phyloP scores from a whole-genome alignment of 257 asterid species.

The Lantana camara region DNA sequence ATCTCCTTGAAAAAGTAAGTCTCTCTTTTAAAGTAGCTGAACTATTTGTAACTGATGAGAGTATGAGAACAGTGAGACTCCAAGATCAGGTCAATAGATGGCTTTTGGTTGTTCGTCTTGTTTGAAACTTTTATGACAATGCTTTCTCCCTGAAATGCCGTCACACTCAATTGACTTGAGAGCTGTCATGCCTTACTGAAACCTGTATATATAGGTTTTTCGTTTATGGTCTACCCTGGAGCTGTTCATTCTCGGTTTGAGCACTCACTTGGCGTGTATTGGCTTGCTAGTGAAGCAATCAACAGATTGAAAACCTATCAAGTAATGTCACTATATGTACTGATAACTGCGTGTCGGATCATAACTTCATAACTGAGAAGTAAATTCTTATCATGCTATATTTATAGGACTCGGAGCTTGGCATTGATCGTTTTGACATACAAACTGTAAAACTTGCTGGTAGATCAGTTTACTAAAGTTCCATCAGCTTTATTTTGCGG shows the following conservation, averaged over 20 bases:
- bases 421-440: slow-evolving; percentile 59
- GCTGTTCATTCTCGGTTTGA: slow-evolving; percentile 96
- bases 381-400: slow-evolving; percentile 32
- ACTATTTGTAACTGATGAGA: neutral
- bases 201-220: slow-evolving; percentile 51
- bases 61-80: slow-evolving; percentile 12
- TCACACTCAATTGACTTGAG: slow-evolving; percentile 11
- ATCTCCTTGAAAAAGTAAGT: neutral
- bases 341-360: slow-evolving; percentile 28
- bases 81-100: slow-evolving; percentile 18
- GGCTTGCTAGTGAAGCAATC: slow-evolving; percentile 87
- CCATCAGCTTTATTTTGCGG: slow-evolving; percentile 19
- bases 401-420: slow-evolving; percentile 85
- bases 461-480: slow-evolving; percentile 27
- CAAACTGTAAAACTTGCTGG: slow-evolving; percentile 89
- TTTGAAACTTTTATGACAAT: slow-evolving; percentile 9
- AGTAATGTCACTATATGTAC: slow-evolving; percentile 40
- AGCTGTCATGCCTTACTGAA: slow-evolving; percentile 20
- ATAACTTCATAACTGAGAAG: slow-evolving; percentile 11
- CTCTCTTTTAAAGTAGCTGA: slow-evolving; percentile 5
- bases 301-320: slow-evolving; percentile 64
- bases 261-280: slow-evolving; percentile 91
- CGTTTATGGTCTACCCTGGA: slow-evolving; percentile 89
- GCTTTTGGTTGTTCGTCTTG: slow-evolving; percentile 15
- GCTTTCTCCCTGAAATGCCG: slow-evolving; percentile 9